Evolutionary conservation across 2,329 filamentous ascomycete species (phyloP).

Genomic region (Claviceps sorghi): DNA sequence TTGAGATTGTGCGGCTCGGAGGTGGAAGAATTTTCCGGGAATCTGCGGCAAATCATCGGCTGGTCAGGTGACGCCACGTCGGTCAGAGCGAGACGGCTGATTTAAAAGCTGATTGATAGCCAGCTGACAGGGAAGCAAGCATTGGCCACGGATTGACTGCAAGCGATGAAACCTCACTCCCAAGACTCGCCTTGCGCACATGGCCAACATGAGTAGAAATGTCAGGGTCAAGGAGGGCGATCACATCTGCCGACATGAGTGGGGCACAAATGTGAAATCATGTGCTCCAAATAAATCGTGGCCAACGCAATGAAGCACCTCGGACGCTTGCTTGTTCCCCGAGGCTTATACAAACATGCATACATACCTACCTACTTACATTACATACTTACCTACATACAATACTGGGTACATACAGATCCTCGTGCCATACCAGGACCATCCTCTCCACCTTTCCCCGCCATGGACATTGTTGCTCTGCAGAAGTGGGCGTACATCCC

Average conservation of each 20-base stretch:
- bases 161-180: neutral
- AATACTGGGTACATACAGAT: too few relatives aligned
- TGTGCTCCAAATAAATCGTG: neutral
- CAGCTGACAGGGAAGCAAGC: too few relatives aligned
- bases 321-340: neutral
- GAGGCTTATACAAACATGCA: too few relatives aligned
- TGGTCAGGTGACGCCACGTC: neutral
- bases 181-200: neutral
- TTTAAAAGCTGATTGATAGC: too few relatives aligned
- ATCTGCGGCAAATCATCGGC: conserved; percentile 9
- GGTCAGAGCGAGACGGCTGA: neutral
- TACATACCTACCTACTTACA: neutral
- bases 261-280: neutral
- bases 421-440: neutral
- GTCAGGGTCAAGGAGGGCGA: neutral
- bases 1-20: conserved; percentile 16
- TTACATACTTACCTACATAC: neutral
- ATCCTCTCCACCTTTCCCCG: neutral
- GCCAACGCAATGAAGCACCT: neutral
- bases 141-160: neutral
- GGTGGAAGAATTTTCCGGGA: conserved; percentile 22
- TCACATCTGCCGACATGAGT: neutral
- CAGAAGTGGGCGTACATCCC: conserved; percentile 23
- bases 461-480: conserved; percentile 22
- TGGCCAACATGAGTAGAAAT: neutral